Conservation (phyloP, 805 yeast species). For the Pichia nanzhaoensis region DNA sequence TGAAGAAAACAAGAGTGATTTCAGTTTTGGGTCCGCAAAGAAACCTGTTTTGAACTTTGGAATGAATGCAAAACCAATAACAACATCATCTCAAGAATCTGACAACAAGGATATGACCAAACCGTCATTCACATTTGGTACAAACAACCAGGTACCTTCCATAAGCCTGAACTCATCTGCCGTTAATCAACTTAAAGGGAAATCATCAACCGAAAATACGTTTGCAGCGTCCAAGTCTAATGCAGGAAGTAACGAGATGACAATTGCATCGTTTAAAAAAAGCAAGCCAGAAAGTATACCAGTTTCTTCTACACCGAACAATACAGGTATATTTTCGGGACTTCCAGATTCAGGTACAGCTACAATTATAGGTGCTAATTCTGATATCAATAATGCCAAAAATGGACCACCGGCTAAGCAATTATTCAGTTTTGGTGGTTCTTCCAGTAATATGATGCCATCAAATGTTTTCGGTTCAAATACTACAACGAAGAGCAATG, state of each 20-base stretch:
- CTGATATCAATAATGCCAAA: not conserved
- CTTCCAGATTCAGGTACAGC: not conserved
- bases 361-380: not conserved
- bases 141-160: too few relatives aligned
- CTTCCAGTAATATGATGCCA: not conserved
- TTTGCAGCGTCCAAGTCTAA: too few relatives aligned
- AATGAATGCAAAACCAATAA: too few relatives aligned
- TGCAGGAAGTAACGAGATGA: too few relatives aligned
- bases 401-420: too few relatives aligned
- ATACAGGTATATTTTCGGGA: not conserved
- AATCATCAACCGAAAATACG: too few relatives aligned
- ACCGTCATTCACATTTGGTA: not conserved
- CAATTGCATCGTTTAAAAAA: too few relatives aligned
- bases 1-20: too few relatives aligned
- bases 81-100: too few relatives aligned
- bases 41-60: not conserved
- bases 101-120: too few relatives aligned
- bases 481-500: not conserved
- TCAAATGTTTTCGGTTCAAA: constrained; percentile 2
- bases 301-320: not conserved
- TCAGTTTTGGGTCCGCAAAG: constrained; percentile 3
- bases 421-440: constrained; percentile 8
- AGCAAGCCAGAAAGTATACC: not conserved
- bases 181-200: too few relatives aligned
- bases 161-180: too few relatives aligned